Evolutionary conservation across 208 protist genomes (phyloP).

Genomic region (Trypanosoma lewisi): DNA sequence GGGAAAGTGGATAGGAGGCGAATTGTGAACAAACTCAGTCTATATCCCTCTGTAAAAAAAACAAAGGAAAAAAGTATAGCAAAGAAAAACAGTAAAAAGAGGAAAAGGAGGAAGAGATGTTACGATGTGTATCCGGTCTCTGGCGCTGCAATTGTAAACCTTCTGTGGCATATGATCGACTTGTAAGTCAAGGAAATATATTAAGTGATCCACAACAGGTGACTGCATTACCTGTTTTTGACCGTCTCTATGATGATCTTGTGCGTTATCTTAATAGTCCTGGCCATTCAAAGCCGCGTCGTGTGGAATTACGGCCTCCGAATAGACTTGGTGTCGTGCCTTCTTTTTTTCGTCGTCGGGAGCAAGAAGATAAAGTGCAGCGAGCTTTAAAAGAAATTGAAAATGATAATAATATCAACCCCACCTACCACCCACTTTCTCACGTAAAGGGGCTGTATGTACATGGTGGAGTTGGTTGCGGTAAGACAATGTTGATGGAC

Average conservation of each 20-base stretch:
- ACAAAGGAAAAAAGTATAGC: too few species aligned
- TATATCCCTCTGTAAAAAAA: too few species aligned
- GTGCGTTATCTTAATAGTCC: slow-evolving; percentile 46
- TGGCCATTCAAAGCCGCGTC: slow-evolving; percentile 37
- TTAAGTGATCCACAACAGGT: slow-evolving; percentile 64
- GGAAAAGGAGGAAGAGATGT: too few species aligned
- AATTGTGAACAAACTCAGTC: too few species aligned
- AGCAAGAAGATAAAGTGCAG: slow-evolving; percentile 73
- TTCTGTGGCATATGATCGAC: slow-evolving; percentile 52
- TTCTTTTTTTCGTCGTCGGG: slow-evolving; percentile 68
- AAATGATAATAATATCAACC: neutral
- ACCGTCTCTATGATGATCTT: slow-evolving; percentile 78
- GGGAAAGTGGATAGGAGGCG: too few species aligned
- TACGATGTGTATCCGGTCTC: slow-evolving; percentile 36
- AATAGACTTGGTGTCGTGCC: slow-evolving; percentile 83
- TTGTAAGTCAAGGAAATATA: slow-evolving; percentile 48
- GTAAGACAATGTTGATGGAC: slow-evolving; percentile 97
- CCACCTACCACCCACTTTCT: slow-evolving; percentile 71
- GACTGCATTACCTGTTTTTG: slow-evolving; percentile 66
- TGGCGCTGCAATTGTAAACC: slow-evolving; percentile 36
- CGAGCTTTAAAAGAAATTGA: slow-evolving; percentile 40
- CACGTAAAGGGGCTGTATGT: slow-evolving; percentile 92
- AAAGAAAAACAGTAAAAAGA: too few species aligned
- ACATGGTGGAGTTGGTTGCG: slow-evolving; percentile 95
- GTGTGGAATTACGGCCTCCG: slow-evolving; percentile 71